Percentiles rank a stretch among this genome's conserved stretches.
phyloP scores from a whole-genome alignment of 2,329 filamentous ascomycete species.

The Aspergillus sp. region DNA sequence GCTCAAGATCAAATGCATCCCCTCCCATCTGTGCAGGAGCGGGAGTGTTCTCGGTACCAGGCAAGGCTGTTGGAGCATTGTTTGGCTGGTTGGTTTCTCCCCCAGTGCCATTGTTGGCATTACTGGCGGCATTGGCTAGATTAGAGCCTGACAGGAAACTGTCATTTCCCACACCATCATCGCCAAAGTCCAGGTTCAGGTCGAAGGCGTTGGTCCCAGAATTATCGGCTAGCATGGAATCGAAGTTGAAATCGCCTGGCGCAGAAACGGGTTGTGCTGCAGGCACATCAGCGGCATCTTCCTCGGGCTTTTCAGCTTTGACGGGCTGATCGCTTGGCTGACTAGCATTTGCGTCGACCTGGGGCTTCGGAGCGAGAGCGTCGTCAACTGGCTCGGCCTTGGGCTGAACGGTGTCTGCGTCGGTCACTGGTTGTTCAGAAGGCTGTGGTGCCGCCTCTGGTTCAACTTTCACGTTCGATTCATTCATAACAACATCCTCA shows the following conservation, averaged over 20 bases:
- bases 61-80: constrained; percentile 31
- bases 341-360: constrained; percentile 16
- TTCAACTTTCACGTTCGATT: constrained; percentile 21
- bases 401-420: constrained; percentile 21
- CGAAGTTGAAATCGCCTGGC: constrained; percentile 42
- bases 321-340: constrained; percentile 19
- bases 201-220: constrained; percentile 39
- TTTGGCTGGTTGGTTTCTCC: constrained; percentile 17
- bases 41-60: constrained; percentile 34
- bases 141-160: constrained; percentile 40
- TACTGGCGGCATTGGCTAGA: constrained; percentile 26
- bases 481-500: constrained; percentile 35
- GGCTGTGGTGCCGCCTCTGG: constrained; percentile 18
- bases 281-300: constrained; percentile 9
- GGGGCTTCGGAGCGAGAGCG: constrained; percentile 10
- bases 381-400: constrained; percentile 20
- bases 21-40: constrained; percentile 33
- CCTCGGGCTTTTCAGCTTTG: constrained; percentile 29
- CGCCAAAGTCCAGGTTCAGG: constrained; percentile 43
- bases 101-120: constrained; percentile 18
- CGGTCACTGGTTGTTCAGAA: constrained; percentile 21
- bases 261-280: constrained; percentile 29
- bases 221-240: constrained; percentile 41
- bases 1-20: constrained; percentile 41
- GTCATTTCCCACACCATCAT: constrained; percentile 41